These are phyloP conservation scores for Solanum tarijense DNA, from an alignment of 257 asterid genomes.

Conservation along the genomic window DNA sequence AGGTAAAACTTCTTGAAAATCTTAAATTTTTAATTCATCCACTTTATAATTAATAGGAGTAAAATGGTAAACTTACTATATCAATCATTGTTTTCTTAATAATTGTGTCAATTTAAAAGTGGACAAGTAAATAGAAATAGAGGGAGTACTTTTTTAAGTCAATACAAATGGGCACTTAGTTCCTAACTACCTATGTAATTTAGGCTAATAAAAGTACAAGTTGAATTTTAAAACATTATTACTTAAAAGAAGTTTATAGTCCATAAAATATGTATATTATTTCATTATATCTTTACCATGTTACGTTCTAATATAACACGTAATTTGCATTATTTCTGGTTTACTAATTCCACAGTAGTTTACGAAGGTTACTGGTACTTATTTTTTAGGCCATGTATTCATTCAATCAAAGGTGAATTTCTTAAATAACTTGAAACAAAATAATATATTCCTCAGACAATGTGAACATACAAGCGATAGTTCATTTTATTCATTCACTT, in stretches of 20 bases:
- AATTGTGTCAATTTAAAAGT: too few species aligned
- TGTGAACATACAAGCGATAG: neutral
- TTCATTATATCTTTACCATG: neutral
- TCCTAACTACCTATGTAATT: neutral
- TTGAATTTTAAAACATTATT: neutral
- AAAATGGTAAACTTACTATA: too few species aligned
- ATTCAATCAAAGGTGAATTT: neutral
- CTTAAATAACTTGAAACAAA: neutral
- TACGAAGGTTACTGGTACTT: neutral
- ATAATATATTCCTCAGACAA: neutral
- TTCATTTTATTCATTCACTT: neutral
- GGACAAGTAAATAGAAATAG: too few species aligned
- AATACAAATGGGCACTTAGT: fast-evolving
- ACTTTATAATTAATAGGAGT: too few species aligned
- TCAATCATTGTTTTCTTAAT: too few species aligned
- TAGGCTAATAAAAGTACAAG: too few species aligned
- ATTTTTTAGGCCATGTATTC: neutral
- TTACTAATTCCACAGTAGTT: neutral
- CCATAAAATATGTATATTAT: neutral
- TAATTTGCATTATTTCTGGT: neutral
- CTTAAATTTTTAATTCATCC: too few species aligned
- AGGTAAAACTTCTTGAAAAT: too few species aligned
- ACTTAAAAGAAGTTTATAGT: neutral
- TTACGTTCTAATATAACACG: neutral
- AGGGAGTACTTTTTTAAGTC: too few species aligned